Conservation (phyloP, 441 rosid species). For the Pelargonium cotyledonis region DNA sequence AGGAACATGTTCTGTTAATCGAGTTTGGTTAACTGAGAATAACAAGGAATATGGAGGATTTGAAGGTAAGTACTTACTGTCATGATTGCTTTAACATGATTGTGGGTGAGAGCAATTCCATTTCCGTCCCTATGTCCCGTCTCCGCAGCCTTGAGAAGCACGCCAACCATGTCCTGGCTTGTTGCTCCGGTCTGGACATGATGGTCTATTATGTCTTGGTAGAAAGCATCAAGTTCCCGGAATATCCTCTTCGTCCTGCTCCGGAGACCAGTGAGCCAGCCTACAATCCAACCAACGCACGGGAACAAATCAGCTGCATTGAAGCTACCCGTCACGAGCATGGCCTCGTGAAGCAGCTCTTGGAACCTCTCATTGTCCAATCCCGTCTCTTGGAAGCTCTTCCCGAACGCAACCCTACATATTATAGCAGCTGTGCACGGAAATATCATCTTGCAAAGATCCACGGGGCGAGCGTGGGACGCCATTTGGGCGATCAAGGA, state of each 20-base stretch:
- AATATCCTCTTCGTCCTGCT: slow-evolving; percentile 22
- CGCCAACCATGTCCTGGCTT: slow-evolving; percentile 39
- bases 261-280: slow-evolving; percentile 31
- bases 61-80: slow-evolving; percentile 27
- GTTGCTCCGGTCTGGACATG: slow-evolving; percentile 34
- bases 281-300: slow-evolving; percentile 13
- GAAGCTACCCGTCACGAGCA: slow-evolving; percentile 21
- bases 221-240: slow-evolving; percentile 30
- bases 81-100: slow-evolving; percentile 29
- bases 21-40: background rate
- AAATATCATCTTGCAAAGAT: slow-evolving; percentile 30
- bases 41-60: too few relatives aligned
- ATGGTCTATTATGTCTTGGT: slow-evolving; percentile 33
- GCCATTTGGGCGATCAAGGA: slow-evolving; percentile 31
- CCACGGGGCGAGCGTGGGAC: slow-evolving; percentile 21
- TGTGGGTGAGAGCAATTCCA: slow-evolving; percentile 23
- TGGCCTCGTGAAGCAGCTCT: slow-evolving; percentile 19
- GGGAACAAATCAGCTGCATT: slow-evolving; percentile 34
- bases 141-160: slow-evolving; percentile 28
- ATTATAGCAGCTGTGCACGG: slow-evolving; percentile 24
- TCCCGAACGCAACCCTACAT: slow-evolving; percentile 37
- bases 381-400: slow-evolving; percentile 24
- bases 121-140: slow-evolving; percentile 25
- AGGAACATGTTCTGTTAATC: slow-evolving; percentile 33
- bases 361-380: slow-evolving; percentile 28